Conservation (phyloP, 2,329 filamentous ascomycete genomes). For the Dothideomycetes sp. region DNA sequence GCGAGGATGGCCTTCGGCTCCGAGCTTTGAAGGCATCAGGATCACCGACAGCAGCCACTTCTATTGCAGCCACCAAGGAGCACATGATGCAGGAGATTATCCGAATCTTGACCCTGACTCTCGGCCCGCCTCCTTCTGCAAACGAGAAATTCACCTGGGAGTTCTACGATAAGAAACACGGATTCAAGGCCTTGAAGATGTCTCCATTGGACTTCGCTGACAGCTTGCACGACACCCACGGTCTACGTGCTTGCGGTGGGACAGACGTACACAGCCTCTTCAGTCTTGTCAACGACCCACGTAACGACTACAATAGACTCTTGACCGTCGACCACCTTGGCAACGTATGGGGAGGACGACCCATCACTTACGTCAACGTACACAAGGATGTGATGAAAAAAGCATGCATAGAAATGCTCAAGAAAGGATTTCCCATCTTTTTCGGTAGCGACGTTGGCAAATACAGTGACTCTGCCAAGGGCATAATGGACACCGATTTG, state of each 20-base stretch:
- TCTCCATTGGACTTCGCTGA: slow-evolving; percentile 63
- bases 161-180: slow-evolving; percentile 59
- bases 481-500: slow-evolving; percentile 71
- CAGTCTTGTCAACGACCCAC: slow-evolving; percentile 76
- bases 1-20: slow-evolving; percentile 70
- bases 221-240: slow-evolving; percentile 50
- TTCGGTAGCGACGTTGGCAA: slow-evolving; percentile 85
- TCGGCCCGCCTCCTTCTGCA: slow-evolving; percentile 66
- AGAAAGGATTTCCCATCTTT: slow-evolving; percentile 69
- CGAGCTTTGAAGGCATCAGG: slow-evolving; percentile 41
- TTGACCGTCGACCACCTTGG: slow-evolving; percentile 70
- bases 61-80: slow-evolving; percentile 48
- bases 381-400: slow-evolving; percentile 61
- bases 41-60: slow-evolving; percentile 23
- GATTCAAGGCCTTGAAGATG: slow-evolving; percentile 49
- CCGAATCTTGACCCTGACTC: slow-evolving; percentile 66
- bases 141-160: slow-evolving; percentile 67
- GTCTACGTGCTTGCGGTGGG: slow-evolving; percentile 46
- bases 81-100: slow-evolving; percentile 73
- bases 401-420: slow-evolving; percentile 66
- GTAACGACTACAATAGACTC: slow-evolving; percentile 60
- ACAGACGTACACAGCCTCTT: slow-evolving; percentile 59
- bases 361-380: slow-evolving; percentile 75
- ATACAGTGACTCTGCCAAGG: slow-evolving; percentile 55
- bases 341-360: slow-evolving; percentile 67